phyloP scores from a whole-genome alignment of 1,284 basidiomycete species.

The Golubevia sp. region DNA sequence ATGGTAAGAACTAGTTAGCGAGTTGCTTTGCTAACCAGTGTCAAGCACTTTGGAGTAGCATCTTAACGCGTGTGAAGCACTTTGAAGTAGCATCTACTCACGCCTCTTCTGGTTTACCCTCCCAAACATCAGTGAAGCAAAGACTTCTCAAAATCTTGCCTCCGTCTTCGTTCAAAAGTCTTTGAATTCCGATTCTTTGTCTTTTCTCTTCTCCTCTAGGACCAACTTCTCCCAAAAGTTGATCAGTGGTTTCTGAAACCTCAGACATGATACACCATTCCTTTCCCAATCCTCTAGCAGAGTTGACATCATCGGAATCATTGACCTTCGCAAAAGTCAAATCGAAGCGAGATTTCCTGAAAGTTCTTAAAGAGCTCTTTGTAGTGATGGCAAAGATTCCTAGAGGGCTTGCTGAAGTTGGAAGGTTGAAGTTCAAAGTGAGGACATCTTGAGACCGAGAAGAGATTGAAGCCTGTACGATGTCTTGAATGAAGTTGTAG shows the following conservation, averaged over 20 bases:
- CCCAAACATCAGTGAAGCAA: slow-evolving; percentile 34
- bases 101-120: background rate
- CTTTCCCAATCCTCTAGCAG: slow-evolving; percentile 30
- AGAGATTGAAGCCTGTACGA: slow-evolving; percentile 21
- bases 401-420: slow-evolving; percentile 26
- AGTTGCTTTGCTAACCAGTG: too few relatives aligned
- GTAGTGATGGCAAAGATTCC: slow-evolving; percentile 53
- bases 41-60: background rate
- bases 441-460: slow-evolving; percentile 33
- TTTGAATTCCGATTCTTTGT: slow-evolving; percentile 33
- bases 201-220: slow-evolving; percentile 44
- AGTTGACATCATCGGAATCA: slow-evolving; percentile 19
- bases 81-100: background rate
- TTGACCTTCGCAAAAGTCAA: slow-evolving; percentile 46
- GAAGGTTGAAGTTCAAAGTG: slow-evolving; percentile 42
- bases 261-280: slow-evolving; percentile 53
- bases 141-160: slow-evolving; percentile 42
- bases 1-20: too few relatives aligned
- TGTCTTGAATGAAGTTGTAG: slow-evolving; percentile 27
- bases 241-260: slow-evolving; percentile 45
- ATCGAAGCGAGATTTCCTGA: slow-evolving; percentile 45
- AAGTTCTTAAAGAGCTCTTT: slow-evolving; percentile 37
- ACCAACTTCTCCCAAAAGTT: slow-evolving; percentile 47
- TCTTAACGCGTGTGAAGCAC: background rate
- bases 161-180: slow-evolving; percentile 20